These are phyloP conservation scores for Cercospora nicotianae DNA, from an alignment of 2,329 filamentous ascomycete genomes.

Conservation along the genomic window DNA sequence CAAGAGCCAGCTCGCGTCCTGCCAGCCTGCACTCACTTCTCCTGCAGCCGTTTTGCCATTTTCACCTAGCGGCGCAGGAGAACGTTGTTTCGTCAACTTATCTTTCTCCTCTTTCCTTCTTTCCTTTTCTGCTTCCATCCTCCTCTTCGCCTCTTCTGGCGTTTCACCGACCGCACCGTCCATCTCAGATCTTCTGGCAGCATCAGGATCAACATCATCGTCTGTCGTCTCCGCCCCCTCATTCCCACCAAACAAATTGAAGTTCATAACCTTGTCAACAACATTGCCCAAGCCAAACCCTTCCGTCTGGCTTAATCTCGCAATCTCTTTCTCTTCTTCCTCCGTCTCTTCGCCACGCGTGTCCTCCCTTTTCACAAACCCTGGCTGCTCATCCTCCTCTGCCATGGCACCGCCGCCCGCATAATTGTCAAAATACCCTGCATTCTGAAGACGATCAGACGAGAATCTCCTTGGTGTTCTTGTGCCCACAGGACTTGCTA, in stretches of 20 bases:
- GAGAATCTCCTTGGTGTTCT: constrained; percentile 36
- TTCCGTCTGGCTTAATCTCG: constrained; percentile 51
- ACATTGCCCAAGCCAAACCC: constrained; percentile 58
- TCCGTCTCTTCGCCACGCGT: constrained; percentile 40
- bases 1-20: constrained; percentile 60
- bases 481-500: constrained; percentile 42
- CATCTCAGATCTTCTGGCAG: constrained; percentile 19
- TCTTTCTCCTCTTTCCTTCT: constrained; percentile 39
- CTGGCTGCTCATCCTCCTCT: constrained; percentile 38
- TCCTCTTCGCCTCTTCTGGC: constrained; percentile 33
- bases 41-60: constrained; percentile 41
- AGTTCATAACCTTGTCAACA: constrained; percentile 60
- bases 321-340: constrained; percentile 52
- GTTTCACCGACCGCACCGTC: constrained; percentile 35
- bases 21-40: constrained; percentile 53
- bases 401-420: constrained; percentile 13
- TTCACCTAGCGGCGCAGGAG: constrained; percentile 33
- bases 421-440: constrained; percentile 35
- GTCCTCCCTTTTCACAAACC: constrained; percentile 50
- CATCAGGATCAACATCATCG: constrained; percentile 25
- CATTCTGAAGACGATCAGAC: constrained; percentile 13
- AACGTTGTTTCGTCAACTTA: constrained; percentile 24
- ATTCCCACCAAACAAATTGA: constrained; percentile 55
- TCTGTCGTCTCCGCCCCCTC: constrained; percentile 48
- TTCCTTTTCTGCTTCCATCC: constrained; percentile 39